Conservation (phyloP, 371 early-diverging fungal species). For the Mortierella sp. region DNA sequence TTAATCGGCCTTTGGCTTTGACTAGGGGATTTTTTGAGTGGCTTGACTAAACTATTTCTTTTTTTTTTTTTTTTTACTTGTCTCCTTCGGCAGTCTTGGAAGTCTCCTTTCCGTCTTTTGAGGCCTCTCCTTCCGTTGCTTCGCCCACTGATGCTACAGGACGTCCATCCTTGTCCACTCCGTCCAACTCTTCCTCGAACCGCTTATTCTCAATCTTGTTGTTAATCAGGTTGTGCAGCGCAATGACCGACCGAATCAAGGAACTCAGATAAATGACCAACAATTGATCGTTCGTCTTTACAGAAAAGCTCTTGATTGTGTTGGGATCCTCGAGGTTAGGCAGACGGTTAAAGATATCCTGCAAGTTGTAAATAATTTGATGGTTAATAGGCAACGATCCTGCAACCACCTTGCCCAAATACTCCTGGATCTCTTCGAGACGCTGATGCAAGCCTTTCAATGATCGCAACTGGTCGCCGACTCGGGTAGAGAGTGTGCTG, state of each 20-base stretch:
- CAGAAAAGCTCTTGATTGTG: slow-evolving; percentile 83
- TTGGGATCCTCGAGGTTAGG: slow-evolving; percentile 86
- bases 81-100: slow-evolving; percentile 41
- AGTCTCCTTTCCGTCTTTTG: too few species aligned
- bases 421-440: slow-evolving; percentile 86
- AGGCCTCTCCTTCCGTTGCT: too few species aligned
- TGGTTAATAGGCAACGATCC: slow-evolving; percentile 92
- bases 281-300: slow-evolving; percentile 96
- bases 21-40: too few species aligned
- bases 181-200: slow-evolving; percentile 56
- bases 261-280: slow-evolving; percentile 91
- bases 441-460: slow-evolving; percentile 87
- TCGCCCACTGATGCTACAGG: slow-evolving; percentile 23
- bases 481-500: slow-evolving; percentile 91
- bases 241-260: slow-evolving; percentile 92
- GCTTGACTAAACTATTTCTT: too few species aligned
- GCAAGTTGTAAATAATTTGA: slow-evolving; percentile 95
- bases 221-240: slow-evolving; percentile 94
- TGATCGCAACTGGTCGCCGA: slow-evolving; percentile 89
- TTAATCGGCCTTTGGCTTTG: too few species aligned
- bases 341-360: slow-evolving; percentile 95
- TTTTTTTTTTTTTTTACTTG: slow-evolving; percentile 19
- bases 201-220: slow-evolving; percentile 83
- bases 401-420: slow-evolving; percentile 88
- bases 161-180: slow-evolving; percentile 52